These are phyloP conservation scores for Macaranga tanarius DNA, from an alignment of 441 rosid species.

Conservation along the genomic window DNA sequence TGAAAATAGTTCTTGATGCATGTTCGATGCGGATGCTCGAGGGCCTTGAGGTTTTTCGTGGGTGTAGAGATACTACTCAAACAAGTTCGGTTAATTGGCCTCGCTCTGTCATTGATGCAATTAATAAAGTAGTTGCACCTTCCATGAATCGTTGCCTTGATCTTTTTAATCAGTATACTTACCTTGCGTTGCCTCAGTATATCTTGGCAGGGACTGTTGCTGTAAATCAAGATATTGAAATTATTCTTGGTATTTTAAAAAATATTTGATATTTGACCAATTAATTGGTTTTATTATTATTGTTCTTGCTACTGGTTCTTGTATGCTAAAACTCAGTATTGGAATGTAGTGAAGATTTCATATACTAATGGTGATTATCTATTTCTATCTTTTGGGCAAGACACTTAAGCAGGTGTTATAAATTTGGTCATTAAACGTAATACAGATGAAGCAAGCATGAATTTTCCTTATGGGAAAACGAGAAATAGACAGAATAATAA, in stretches of 20 bases:
- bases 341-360: too few relatives aligned
- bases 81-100: not conserved
- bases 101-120: not conserved
- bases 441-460: too few relatives aligned
- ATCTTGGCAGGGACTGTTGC: constrained; percentile 10
- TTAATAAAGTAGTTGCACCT: not conserved
- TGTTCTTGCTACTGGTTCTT: too few relatives aligned
- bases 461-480: too few relatives aligned
- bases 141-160: constrained; percentile 9
- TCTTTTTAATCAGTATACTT: not conserved
- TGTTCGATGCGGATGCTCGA: not conserved
- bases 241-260: constrained; percentile 15
- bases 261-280: not conserved
- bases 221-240: constrained; percentile 7
- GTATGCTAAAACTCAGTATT: too few relatives aligned
- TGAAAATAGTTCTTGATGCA: not conserved
- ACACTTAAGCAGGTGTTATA: too few relatives aligned
- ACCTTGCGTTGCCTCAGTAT: constrained; percentile 3
- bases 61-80: not conserved
- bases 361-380: too few relatives aligned
- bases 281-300: too few relatives aligned
- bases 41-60: constrained; percentile 5
- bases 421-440: too few relatives aligned
- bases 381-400: too few relatives aligned
- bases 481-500: too few relatives aligned